Evolutionary conservation across 225 moss, liverwort and hornwort species (phyloP).

Genomic region (Lunularia cruciata): DNA sequence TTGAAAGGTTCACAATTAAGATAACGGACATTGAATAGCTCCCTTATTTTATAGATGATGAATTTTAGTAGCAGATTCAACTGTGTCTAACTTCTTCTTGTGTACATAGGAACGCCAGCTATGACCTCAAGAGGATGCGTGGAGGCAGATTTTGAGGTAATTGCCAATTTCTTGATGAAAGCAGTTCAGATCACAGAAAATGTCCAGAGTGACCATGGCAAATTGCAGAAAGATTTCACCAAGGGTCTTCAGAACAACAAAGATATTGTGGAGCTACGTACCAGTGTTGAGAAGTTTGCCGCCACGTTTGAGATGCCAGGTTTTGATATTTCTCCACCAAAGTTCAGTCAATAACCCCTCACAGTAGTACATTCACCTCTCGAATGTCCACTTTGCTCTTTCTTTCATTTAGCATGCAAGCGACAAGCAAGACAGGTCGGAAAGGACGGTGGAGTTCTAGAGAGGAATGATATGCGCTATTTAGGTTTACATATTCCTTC

Average conservation of each 20-base stretch:
- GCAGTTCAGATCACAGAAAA: conserved; percentile 62
- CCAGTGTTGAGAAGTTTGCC: conserved; percentile 77
- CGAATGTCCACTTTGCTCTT: background rate
- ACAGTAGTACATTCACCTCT: background rate
- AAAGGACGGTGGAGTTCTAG: background rate
- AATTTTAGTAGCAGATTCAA: too few relatives aligned
- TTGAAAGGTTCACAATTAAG: too few relatives aligned
- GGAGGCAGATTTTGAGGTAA: conserved; percentile 51
- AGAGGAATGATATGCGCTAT: conserved; percentile 1
- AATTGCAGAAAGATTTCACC: conserved; percentile 59
- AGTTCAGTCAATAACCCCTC: conserved; percentile 15
- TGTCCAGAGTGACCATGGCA: conserved; percentile 57
- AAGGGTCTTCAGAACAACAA: conserved; percentile 50
- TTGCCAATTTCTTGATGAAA: conserved; percentile 67
- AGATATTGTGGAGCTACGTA: conserved; percentile 62
- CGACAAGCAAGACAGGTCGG: background rate
- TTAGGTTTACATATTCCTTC: background rate
- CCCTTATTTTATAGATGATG: too few relatives aligned
- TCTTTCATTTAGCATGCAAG: background rate
- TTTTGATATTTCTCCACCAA: conserved; percentile 56
- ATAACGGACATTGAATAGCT: too few relatives aligned
- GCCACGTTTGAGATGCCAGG: conserved; percentile 84
- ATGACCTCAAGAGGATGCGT: conserved; percentile 58
- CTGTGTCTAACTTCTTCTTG: too few relatives aligned
- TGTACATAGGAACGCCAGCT: conserved; percentile 46